These are phyloP conservation scores for Solioccasus polychromus DNA, from an alignment of 768 basidiomycete species.

Conservation along the genomic window DNA sequence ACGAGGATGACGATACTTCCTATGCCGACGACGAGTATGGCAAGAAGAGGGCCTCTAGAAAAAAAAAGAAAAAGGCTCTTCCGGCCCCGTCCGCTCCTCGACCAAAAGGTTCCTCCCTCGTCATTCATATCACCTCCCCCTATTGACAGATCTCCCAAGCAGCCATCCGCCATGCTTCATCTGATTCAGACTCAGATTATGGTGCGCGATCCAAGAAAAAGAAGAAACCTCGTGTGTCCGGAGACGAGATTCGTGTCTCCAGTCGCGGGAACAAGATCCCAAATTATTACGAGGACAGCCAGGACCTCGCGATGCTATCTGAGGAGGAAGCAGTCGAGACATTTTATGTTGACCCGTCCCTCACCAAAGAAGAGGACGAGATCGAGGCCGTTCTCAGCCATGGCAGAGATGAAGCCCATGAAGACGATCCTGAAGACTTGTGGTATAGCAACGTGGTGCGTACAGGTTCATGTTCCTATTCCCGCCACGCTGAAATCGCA, in stretches of 20 bases:
- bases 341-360: slow-evolving; percentile 53
- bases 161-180: slow-evolving; percentile 54
- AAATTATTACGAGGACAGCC: slow-evolving; percentile 76
- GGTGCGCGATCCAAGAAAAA: slow-evolving; percentile 86
- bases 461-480: not conserved
- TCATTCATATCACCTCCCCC: slow-evolving; percentile 3
- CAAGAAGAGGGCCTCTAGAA: slow-evolving; percentile 64
- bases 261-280: slow-evolving; percentile 74
- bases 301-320: slow-evolving; percentile 71
- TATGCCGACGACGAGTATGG: slow-evolving; percentile 77
- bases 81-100: slow-evolving; percentile 45
- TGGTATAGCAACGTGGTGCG: slow-evolving; percentile 87
- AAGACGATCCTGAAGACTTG: slow-evolving; percentile 72
- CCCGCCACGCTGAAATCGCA: slow-evolving; percentile 6
- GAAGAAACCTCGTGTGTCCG: slow-evolving; percentile 56
- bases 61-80: slow-evolving; percentile 55
- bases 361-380: slow-evolving; percentile 70
- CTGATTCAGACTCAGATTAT: slow-evolving; percentile 86
- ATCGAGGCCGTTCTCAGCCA: slow-evolving; percentile 92
- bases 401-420: slow-evolving; percentile 77
- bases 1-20: slow-evolving; percentile 75
- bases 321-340: slow-evolving; percentile 53
- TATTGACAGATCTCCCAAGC: slow-evolving; percentile 29
- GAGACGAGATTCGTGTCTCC: slow-evolving; percentile 75
- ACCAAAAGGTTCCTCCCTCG: slow-evolving; percentile 51